These are phyloP conservation scores for Nicotiana obtusifolia DNA, from an alignment of 257 asterid species.

Conservation along the genomic window DNA sequence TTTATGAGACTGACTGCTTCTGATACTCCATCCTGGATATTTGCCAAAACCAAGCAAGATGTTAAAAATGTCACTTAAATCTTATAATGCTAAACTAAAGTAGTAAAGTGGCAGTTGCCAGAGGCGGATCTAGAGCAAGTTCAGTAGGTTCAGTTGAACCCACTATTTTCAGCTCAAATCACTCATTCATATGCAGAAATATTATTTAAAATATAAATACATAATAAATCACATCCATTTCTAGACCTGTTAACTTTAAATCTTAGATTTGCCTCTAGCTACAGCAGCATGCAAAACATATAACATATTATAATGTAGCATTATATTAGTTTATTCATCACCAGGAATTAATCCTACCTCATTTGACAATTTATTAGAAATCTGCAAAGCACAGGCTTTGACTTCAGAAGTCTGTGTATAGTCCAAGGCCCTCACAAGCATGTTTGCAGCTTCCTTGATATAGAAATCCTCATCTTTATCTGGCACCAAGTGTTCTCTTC, in stretches of 20 bases:
- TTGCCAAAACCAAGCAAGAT: constrained; percentile 2
- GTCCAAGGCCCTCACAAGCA: constrained; percentile 44
- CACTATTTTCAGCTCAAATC: not conserved
- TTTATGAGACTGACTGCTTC: constrained; percentile 57
- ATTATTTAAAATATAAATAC: not conserved
- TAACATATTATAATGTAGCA: not conserved
- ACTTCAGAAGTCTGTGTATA: constrained; percentile 45
- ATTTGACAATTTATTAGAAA: constrained; percentile 45
- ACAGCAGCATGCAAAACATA: too few species aligned
- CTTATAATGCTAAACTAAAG: not conserved
- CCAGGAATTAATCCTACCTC: constrained; percentile 49
- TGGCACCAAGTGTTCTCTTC: constrained; percentile 45
- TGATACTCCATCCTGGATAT: constrained; percentile 71
- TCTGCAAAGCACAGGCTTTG: constrained; percentile 48
- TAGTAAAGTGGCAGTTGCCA: not conserved
- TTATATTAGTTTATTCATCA: not conserved
- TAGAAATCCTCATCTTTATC: constrained; percentile 43
- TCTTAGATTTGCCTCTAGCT: too few species aligned
- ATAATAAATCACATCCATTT: not conserved
- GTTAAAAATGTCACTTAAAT: not conserved
- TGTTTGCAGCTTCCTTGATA: constrained; percentile 47
- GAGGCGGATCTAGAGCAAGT: not conserved
- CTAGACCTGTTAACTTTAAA: not conserved
- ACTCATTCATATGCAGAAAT: not conserved
- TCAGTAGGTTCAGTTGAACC: not conserved